phyloP scores from a whole-genome alignment of 306 rosid genomes.

The Psophocarpus tetragonolobus region DNA sequence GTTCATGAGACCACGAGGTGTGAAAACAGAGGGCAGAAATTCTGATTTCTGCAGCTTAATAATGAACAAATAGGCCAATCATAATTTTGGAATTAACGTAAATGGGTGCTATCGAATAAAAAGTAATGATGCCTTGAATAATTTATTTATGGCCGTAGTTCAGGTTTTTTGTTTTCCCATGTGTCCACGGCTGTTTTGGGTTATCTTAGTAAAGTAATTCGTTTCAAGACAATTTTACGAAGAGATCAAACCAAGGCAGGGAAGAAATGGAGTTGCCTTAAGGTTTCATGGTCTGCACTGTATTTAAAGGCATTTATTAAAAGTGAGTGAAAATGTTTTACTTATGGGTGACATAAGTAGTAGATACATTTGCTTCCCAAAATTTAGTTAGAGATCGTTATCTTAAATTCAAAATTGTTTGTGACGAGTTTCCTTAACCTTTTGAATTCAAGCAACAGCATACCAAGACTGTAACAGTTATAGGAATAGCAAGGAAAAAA shows the following conservation, averaged over 20 bases:
- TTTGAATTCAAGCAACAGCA: neutral
- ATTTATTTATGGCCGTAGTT: neutral
- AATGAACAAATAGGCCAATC: neutral
- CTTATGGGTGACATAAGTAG: neutral
- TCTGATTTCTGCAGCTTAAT: neutral
- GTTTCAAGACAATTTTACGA: neutral
- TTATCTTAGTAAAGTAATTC: neutral
- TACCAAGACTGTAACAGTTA: neutral
- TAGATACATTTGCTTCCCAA: neutral
- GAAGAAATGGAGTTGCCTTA: neutral
- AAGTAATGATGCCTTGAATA: neutral
- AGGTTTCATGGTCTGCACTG: neutral
- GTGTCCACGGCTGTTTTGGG: neutral
- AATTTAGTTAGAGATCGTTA: neutral
- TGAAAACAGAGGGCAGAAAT: neutral
- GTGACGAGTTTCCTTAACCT: neutral
- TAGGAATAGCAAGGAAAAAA: neutral
- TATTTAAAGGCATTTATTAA: too few species aligned
- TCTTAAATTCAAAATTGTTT: neutral
- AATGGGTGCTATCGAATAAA: neutral
- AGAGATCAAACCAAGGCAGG: neutral
- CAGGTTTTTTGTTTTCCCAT: neutral
- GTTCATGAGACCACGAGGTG: neutral
- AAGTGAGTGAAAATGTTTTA: neutral
- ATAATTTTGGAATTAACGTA: neutral